A percentile compares a stretch with the other conserved stretches of the same genome.
Evolutionary conservation across 176 grass and related monocot species (phyloP).

Genomic region (Panicum miliaceum): DNA sequence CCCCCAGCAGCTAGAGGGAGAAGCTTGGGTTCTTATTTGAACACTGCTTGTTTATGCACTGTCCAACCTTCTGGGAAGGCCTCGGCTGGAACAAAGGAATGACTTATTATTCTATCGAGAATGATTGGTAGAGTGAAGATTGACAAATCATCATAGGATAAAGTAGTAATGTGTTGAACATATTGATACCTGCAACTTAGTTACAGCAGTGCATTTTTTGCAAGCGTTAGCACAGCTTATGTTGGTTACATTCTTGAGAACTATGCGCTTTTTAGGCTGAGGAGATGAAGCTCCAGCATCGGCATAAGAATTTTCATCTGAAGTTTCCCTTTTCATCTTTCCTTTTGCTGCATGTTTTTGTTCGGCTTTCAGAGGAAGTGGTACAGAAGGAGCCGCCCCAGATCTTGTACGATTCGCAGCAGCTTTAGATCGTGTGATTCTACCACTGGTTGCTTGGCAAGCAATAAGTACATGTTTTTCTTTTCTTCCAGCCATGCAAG

Average conservation of each 20-base stretch:
- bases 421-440: conserved; percentile 64
- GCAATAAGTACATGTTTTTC: conserved; percentile 32
- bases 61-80: conserved; percentile 31
- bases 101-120: conserved; percentile 18
- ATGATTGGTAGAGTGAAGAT: conserved; percentile 15
- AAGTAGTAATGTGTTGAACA: conserved; percentile 10
- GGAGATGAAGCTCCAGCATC: conserved; percentile 38
- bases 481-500: conserved; percentile 59
- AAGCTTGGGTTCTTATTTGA: conserved; percentile 48
- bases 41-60: conserved; percentile 39
- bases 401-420: conserved; percentile 41
- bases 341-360: conserved; percentile 32
- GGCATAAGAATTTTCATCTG: conserved; percentile 51
- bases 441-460: conserved; percentile 41
- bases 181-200: conserved; percentile 56
- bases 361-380: conserved; percentile 27
- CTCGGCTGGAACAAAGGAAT: conserved; percentile 40
- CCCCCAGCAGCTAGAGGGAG: conserved; percentile 14
- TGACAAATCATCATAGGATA: conserved; percentile 10
- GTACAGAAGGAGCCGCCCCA: conserved; percentile 36
- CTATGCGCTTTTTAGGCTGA: conserved; percentile 53
- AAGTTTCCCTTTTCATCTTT: conserved; percentile 52
- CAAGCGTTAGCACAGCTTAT: conserved; percentile 35
- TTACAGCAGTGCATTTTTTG: conserved; percentile 17
- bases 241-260: conserved; percentile 68